These are phyloP conservation scores for Debaryomyces coudertii DNA, from an alignment of 1,139 yeast species.

Conservation along the genomic window DNA sequence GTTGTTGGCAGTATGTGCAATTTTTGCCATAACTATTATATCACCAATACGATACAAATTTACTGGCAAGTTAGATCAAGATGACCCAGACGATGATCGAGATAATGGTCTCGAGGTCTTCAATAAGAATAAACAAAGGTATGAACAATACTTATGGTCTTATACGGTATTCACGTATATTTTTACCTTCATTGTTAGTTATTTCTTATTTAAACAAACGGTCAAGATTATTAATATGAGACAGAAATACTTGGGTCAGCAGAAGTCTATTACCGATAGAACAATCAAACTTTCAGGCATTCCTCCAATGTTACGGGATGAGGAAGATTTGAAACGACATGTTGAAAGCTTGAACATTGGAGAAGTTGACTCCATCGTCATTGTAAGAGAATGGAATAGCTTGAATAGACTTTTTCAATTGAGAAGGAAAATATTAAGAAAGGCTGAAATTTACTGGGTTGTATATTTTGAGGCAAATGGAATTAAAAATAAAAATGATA, in stretches of 20 bases:
- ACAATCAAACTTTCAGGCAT: constrained; percentile 52
- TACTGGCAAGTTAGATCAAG: constrained; percentile 67
- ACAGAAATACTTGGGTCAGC: constrained; percentile 46
- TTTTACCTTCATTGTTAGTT: constrained; percentile 40
- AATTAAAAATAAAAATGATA: constrained; percentile 33
- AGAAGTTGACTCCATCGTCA: constrained; percentile 69
- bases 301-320: constrained; percentile 77
- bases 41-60: constrained; percentile 74
- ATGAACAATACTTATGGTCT: constrained; percentile 39
- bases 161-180: constrained; percentile 47
- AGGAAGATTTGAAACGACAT: constrained; percentile 66
- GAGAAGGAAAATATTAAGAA: constrained; percentile 55
- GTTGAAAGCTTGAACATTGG: constrained; percentile 82
- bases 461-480: constrained; percentile 57
- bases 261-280: constrained; percentile 49
- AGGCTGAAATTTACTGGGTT: constrained; percentile 77
- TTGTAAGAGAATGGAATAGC: constrained; percentile 84
- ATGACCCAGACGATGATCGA: constrained; percentile 46
- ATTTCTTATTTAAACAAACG: constrained; percentile 41
- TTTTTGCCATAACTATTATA: constrained; percentile 66
- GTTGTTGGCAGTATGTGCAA: constrained; percentile 56
- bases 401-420: constrained; percentile 66
- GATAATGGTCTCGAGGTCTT: constrained; percentile 23
- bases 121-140: constrained; percentile 10
- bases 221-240: constrained; percentile 41